These are phyloP conservation scores for Arachnomyces sp. DNA, from an alignment of 2,329 filamentous ascomycete genomes.

Conservation along the genomic window DNA sequence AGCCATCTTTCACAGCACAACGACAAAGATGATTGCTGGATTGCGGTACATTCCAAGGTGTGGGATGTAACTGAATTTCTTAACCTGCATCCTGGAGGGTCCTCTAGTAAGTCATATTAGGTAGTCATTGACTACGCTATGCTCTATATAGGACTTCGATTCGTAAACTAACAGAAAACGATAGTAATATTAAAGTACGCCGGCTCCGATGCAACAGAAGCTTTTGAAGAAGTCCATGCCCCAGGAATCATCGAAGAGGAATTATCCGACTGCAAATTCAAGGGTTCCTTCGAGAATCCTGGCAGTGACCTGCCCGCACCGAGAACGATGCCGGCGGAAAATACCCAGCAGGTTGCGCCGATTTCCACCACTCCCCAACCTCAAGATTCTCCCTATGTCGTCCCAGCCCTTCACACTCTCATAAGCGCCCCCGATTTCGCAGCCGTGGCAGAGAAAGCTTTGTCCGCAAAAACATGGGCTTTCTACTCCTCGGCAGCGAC, in stretches of 20 bases:
- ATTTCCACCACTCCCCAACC: no score
- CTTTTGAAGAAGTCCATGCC: constrained; percentile 49
- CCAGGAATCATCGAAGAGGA: no score
- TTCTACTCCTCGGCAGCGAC: constrained; percentile 52
- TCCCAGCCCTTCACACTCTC: constrained; percentile 39
- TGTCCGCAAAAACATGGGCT: constrained; percentile 88
- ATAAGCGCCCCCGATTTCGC: constrained; percentile 44
- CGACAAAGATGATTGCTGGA: no score
- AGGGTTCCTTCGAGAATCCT: constrained; percentile 32
- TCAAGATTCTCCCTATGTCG: no score
- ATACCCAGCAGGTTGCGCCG: constrained; percentile 29
- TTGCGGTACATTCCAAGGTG: constrained; percentile 56
- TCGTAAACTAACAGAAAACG: no score
- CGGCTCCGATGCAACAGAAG: constrained; percentile 47
- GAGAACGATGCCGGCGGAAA: constrained; percentile 14
- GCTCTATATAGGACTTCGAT: no score
- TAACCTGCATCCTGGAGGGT: constrained; percentile 49
- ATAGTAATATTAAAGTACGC: constrained; percentile 69
- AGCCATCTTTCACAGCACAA: no score
- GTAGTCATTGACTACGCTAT: no score
- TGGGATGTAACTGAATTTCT: constrained; percentile 57
- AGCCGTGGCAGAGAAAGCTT: constrained; percentile 53
- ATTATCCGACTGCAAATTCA: no score
- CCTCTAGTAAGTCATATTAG: no score
- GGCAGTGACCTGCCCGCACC: constrained; percentile 20